Percentiles rank a stretch among this genome's conserved stretches.
Evolutionary conservation across 73 alveolate species (phyloP).

Genomic region (Stentor coeruleus): DNA sequence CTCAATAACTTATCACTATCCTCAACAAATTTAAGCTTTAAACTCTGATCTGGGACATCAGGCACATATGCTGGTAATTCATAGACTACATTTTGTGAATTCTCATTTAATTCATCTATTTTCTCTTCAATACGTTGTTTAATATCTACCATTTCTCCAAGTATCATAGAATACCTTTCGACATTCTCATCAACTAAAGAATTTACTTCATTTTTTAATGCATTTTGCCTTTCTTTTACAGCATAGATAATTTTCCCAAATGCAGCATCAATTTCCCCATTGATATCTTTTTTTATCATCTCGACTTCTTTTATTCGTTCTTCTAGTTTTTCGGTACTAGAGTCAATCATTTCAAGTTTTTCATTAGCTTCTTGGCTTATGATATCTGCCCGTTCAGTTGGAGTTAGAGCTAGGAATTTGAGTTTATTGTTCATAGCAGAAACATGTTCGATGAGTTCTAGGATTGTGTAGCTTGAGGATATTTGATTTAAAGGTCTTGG

Average conservation of each 20-base stretch:
- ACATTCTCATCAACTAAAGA: background rate
- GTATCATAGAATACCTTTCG: background rate
- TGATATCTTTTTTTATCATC: no score
- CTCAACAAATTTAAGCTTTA: background rate
- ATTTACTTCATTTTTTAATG: background rate
- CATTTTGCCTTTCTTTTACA: background rate
- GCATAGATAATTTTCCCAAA: background rate
- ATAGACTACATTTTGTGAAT: no score
- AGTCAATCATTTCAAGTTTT: background rate
- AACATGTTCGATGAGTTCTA: background rate
- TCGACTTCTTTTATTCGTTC: background rate
- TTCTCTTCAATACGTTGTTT: no score
- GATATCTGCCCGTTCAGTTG: background rate
- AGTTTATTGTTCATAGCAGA: background rate
- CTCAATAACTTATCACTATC: background rate
- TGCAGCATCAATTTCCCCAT: background rate
- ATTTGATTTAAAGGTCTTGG: background rate
- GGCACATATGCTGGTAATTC: background rate
- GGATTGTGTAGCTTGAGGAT: background rate
- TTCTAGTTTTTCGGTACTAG: background rate
- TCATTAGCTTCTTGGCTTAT: background rate
- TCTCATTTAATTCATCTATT: background rate
- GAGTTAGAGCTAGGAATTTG: conserved; percentile 4
- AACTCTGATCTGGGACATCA: no score
- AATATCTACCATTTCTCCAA: background rate